Percentiles rank a stretch among this genome's conserved stretches.
Evolutionary conservation across 2,329 filamentous ascomycete genomes (phyloP).

Genomic region (Exophiala mesophila): DNA sequence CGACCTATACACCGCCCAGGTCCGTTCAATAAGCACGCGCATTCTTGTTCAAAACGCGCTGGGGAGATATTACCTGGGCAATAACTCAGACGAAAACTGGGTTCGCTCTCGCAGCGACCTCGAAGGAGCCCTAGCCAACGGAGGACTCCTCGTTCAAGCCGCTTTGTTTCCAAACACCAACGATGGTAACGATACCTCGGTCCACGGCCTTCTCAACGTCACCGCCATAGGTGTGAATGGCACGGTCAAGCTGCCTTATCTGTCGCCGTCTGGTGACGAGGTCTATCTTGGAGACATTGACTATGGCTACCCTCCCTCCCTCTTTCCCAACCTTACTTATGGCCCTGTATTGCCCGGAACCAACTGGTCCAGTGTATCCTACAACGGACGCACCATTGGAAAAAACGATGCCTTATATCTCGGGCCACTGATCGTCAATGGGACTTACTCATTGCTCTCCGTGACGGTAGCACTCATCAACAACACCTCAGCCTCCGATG

Average conservation of each 20-base stretch:
- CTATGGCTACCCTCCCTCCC: constrained; percentile 63
- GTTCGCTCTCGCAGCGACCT: constrained; percentile 58
- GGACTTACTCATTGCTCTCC: constrained; percentile 69
- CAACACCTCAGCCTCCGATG: constrained; percentile 58
- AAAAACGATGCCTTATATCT: constrained; percentile 60
- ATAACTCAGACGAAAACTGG: constrained; percentile 59
- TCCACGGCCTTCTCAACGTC: constrained; percentile 57
- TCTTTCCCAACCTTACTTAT: constrained; percentile 79
- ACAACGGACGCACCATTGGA: constrained; percentile 33
- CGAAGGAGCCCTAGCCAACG: constrained; percentile 60
- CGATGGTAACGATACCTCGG: constrained; percentile 44
- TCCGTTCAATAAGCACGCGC: constrained; percentile 64
- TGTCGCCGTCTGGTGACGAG: constrained; percentile 51
- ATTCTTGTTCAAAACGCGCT: constrained; percentile 51
- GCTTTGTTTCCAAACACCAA: constrained; percentile 66
- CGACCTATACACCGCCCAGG: constrained; percentile 70
- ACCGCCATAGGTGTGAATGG: constrained; percentile 48
- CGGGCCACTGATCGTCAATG: constrained; percentile 69
- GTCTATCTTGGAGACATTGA: constrained; percentile 58
- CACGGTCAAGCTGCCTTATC: constrained; percentile 58
- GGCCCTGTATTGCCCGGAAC: constrained; percentile 22
- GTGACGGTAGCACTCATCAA: constrained; percentile 74
- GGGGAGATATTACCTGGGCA: constrained; percentile 49
- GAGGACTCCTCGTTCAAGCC: constrained; percentile 62
- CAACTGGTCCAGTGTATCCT: constrained; percentile 36